Base-by-base conservation (phyloP, 495 filamentous ascomycete genomes). In the Annulohypoxylon nitens region DNA sequence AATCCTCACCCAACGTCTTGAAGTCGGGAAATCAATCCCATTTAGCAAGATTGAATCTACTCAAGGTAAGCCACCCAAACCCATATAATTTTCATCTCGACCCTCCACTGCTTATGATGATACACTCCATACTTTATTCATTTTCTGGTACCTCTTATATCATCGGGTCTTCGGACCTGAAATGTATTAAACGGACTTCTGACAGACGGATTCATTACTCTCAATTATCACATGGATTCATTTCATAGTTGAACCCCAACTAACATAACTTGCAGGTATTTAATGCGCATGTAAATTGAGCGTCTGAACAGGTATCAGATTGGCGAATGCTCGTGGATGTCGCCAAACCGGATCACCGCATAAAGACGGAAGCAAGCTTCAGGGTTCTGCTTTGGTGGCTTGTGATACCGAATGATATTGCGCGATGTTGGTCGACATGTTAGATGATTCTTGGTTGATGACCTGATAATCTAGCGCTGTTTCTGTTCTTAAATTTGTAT, bases 131-230 rank as follows among this genome's bases (percentile, higher is more conserved):
- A 62, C 62, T 78, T 76, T 75, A 73, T 80, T 80, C 51, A 67
- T 81, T 88, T 54, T 89, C 86, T 89, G 87, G 86, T 86, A 89
- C 87, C 88, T 89, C 88, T 89, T 88, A 87, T 88, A 84, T 88
- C 85, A 89, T 79, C 77, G 82, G 76, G 78, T 75, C 77, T 79
- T 81, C 76, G 68, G 79, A 75, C 75, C 63, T 80, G 79, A 85
- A 72, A 88, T 89, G 87, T 88, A 87, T 87, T 80, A 78, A 88
- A 76, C 71, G 85, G 85, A 88, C 86, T 88, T 89, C 87, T 89
- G 87, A 88, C 39, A 77, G 65, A 69, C 23, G 60, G 61, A 68
- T 26, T 54, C 9, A 34, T 61, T 34, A 14, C 16, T 67, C 67
- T 45, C 7, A 14, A 9, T 59, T 68, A 26, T 20, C 50, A 61